Percentiles rank a stretch among this genome's conserved stretches.
These are phyloP conservation scores for Ophiostoma australiae DNA, from an alignment of 2,329 filamentous ascomycete species.

Conservation along the genomic window DNA sequence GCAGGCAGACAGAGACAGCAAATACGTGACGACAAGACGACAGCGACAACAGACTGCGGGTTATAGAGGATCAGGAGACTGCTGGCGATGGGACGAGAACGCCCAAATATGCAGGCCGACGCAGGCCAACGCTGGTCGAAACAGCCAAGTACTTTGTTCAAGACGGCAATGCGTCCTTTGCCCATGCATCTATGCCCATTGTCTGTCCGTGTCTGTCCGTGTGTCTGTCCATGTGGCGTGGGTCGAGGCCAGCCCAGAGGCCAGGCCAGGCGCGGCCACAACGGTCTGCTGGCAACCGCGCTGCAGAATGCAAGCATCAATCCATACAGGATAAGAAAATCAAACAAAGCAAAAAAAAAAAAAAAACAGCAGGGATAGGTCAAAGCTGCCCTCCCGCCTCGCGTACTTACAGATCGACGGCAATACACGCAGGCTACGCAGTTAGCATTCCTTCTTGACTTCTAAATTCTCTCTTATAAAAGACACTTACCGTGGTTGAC, in stretches of 20 bases:
- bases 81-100: not conserved
- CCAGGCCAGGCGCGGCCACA: not conserved
- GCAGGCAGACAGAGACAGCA: slow-evolving; percentile 1
- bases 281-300: not conserved
- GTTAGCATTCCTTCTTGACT: slow-evolving; percentile 13
- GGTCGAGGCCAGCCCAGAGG: not conserved
- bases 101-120: slow-evolving; percentile 3
- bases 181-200: too few relatives aligned
- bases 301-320: not conserved
- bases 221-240: not conserved
- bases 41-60: not conserved
- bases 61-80: not conserved
- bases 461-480: not conserved
- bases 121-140: slow-evolving; percentile 7
- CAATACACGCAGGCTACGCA: slow-evolving; percentile 79
- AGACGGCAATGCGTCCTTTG: too few relatives aligned
- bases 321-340: not conserved
- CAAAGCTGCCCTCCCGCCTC: not conserved
- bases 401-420: slow-evolving; percentile 71
- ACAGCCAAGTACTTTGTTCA: not conserved
- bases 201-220: not conserved
- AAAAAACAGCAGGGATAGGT: not conserved
- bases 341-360: slow-evolving; percentile 35
- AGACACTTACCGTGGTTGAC: slow-evolving; percentile 72
- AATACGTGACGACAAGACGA: not conserved